Conservation (phyloP, 192 early-diverging fungal genomes). For the Coemansia sp. region DNA sequence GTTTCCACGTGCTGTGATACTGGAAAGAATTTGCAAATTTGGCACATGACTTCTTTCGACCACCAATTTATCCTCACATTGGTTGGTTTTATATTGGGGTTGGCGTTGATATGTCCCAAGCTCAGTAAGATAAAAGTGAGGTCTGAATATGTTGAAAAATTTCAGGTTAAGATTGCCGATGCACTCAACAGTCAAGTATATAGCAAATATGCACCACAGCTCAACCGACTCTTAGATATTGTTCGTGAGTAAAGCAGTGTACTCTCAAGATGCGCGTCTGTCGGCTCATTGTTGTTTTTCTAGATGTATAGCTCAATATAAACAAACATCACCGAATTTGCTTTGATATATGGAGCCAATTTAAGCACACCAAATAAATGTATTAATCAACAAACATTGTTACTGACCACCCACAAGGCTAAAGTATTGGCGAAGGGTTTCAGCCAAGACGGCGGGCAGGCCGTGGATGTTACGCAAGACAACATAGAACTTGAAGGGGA, state of each 20-base stretch:
- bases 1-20: not conserved
- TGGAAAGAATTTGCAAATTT: not conserved
- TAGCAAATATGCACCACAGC: too few species aligned
- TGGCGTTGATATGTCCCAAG: not conserved
- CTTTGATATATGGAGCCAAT: too few species aligned
- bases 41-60: not conserved
- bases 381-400: too few species aligned
- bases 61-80: too few species aligned
- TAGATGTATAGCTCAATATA: too few species aligned
- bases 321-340: too few species aligned
- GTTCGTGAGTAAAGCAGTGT: too few species aligned
- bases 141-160: not conserved
- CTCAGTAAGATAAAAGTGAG: not conserved
- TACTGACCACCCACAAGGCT: constrained; percentile 68
- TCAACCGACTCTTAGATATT: too few species aligned
- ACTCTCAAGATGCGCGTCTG: too few species aligned
- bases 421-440: constrained; percentile 97
- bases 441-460: constrained; percentile 85
- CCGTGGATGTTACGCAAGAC: constrained; percentile 85
- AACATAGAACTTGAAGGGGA: constrained; percentile 98
- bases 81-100: not conserved
- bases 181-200: too few species aligned
- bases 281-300: too few species aligned
- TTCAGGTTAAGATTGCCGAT: not conserved
- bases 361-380: too few species aligned